Conservation (phyloP, 495 filamentous ascomycete species). For the Penicillium samsonianum region DNA sequence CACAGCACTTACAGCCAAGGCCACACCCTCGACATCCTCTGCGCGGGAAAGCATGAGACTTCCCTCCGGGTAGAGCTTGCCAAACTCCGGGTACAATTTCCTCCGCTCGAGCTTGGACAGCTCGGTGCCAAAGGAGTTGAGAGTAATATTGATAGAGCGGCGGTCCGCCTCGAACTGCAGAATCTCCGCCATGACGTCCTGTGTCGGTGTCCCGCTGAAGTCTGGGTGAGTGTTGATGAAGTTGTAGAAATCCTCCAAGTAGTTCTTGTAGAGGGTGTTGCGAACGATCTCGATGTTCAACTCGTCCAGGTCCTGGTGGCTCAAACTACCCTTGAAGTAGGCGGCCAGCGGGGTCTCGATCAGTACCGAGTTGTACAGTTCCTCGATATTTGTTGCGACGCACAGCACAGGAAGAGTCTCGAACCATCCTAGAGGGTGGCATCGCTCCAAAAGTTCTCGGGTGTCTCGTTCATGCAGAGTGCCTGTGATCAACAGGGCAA, state of each 20-base stretch:
- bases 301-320: conserved; percentile 95
- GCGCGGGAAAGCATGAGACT: conserved; percentile 93
- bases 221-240: conserved; percentile 87
- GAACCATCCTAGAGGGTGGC: conserved; percentile 98
- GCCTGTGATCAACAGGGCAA: conserved; percentile 96
- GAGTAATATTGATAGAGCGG: conserved; percentile 96
- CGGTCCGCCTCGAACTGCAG: conserved; percentile 96
- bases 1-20: conserved; percentile 88
- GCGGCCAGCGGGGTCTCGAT: conserved; percentile 94
- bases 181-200: conserved; percentile 92
- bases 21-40: conserved; percentile 91
- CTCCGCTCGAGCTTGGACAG: conserved; percentile 89
- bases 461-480: conserved; percentile 98
- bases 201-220: conserved; percentile 81
- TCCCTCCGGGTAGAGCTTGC: conserved; percentile 88
- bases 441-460: conserved; percentile 89
- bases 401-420: conserved; percentile 98
- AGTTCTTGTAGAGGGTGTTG: conserved; percentile 99
- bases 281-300: conserved; percentile 99
- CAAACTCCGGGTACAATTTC: conserved; percentile 94
- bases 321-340: conserved; percentile 95
- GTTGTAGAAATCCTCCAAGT: conserved; percentile 93
- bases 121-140: conserved; percentile 98
- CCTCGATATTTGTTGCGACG: conserved; percentile 96
- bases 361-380: conserved; percentile 95